phyloP scores from a whole-genome alignment of 225 moss, liverwort and hornwort genomes.

The Anthoceros angustus region DNA sequence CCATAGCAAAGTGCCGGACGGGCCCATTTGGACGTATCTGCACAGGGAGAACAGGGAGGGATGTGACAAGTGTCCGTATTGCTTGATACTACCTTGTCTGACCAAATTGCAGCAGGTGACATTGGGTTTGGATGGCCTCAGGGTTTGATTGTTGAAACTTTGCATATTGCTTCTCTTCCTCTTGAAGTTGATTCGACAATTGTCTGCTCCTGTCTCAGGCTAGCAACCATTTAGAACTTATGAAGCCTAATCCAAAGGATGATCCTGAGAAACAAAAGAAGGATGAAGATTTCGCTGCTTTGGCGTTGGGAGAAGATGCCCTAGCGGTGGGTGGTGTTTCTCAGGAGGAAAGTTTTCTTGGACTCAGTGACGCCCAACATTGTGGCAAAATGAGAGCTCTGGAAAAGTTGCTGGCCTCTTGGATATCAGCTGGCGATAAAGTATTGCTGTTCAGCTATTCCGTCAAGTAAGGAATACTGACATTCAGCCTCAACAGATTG shows the following conservation, averaged over 20 bases:
- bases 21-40: constrained; percentile 67
- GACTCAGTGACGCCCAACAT: constrained; percentile 72
- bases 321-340: constrained; percentile 47
- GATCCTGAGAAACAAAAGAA: constrained; percentile 53
- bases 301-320: constrained; percentile 73
- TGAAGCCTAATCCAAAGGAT: constrained; percentile 78
- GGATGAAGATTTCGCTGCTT: constrained; percentile 53
- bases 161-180: too few relatives aligned
- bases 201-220: constrained; percentile 23
- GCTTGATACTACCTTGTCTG: constrained; percentile 76
- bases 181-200: too few relatives aligned
- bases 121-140: neutral
- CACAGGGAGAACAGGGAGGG: constrained; percentile 50
- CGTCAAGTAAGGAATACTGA: constrained; percentile 39
- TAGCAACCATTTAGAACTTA: constrained; percentile 93
- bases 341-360: constrained; percentile 70
- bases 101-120: constrained; percentile 78
- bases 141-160: too few relatives aligned
- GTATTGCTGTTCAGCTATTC: constrained; percentile 84
- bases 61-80: constrained; percentile 70
- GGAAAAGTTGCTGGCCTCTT: constrained; percentile 48
- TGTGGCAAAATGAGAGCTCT: constrained; percentile 84
- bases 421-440: constrained; percentile 67
- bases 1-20: constrained; percentile 59
- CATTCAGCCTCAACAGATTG: neutral